Percentiles rank a stretch among this genome's conserved stretches.
Evolutionary conservation across 768 basidiomycete species (phyloP).

Genomic region (Ramaria sp.): DNA sequence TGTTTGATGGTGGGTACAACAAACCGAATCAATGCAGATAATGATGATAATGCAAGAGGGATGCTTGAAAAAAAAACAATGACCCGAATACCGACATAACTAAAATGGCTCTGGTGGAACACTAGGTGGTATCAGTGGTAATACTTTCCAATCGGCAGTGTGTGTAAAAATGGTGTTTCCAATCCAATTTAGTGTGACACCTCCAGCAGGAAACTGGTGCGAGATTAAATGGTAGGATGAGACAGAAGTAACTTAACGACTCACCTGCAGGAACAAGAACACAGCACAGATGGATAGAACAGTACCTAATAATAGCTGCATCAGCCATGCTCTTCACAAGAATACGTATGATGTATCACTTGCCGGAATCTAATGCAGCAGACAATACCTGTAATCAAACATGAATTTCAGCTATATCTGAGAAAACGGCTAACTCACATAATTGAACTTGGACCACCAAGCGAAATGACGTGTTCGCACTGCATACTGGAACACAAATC

Average conservation of each 20-base stretch:
- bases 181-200: constrained; percentile 23
- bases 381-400: constrained; percentile 21
- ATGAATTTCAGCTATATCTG: background rate
- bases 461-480: constrained; percentile 28
- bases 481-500: constrained; percentile 36
- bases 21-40: constrained; percentile 4
- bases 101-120: background rate
- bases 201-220: constrained; percentile 16
- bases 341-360: no score
- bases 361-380: constrained; percentile 27
- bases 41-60: background rate
- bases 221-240: background rate
- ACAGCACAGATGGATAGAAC: constrained; percentile 27
- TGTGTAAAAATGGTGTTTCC: constrained; percentile 21
- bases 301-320: constrained; percentile 18
- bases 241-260: background rate
- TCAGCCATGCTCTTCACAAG: no score
- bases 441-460: constrained; percentile 46
- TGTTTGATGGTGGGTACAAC: background rate
- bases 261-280: constrained; percentile 27
- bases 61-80: background rate
- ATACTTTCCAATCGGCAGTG: constrained; percentile 6
- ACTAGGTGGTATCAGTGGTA: constrained; percentile 6
- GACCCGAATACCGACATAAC: background rate
- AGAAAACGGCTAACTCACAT: constrained; percentile 16